Conservation (phyloP, 345 rosid species). For the Tarenaya hassleriana region DNA sequence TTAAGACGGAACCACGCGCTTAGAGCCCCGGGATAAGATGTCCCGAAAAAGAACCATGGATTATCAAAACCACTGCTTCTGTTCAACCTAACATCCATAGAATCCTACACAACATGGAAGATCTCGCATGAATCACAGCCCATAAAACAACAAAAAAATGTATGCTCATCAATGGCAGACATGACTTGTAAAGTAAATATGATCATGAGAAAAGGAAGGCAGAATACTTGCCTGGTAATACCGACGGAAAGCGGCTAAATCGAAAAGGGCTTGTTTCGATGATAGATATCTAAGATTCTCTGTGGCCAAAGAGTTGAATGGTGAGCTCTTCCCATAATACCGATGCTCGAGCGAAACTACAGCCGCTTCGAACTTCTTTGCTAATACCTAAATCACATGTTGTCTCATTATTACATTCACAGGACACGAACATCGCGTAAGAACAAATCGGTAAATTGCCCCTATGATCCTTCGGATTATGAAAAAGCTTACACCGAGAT, state of each 20-base stretch:
- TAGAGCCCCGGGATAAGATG: slow-evolving; percentile 85
- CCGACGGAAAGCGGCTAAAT: slow-evolving; percentile 81
- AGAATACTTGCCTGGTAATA: slow-evolving; percentile 60
- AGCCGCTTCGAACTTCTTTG: slow-evolving; percentile 96
- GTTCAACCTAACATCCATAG: slow-evolving; percentile 54
- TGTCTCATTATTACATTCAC: too few species aligned
- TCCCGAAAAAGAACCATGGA: slow-evolving; percentile 88
- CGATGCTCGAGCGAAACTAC: slow-evolving; percentile 95
- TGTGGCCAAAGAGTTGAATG: slow-evolving; percentile 56
- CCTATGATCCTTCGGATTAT: too few species aligned
- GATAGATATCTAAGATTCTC: slow-evolving; percentile 82
- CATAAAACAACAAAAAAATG: too few species aligned
- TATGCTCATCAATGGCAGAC: too few species aligned
- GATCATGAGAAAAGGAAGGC: background rate
- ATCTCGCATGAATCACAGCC: too few species aligned
- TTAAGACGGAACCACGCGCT: slow-evolving; percentile 97
- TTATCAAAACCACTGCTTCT: slow-evolving; percentile 48
- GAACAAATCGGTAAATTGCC: too few species aligned
- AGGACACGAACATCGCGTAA: too few species aligned
- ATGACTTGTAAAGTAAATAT: too few species aligned
- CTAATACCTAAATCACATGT: slow-evolving; percentile 51
- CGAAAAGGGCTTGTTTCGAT: slow-evolving; percentile 80
- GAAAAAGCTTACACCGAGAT: slow-evolving; percentile 44
- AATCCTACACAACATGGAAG: too few species aligned
- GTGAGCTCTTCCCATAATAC: slow-evolving; percentile 86